A percentile compares a stretch with the other conserved stretches of the same genome.
Conservation (phyloP, 1,139 yeast species). For the Sugiyamaella castrensis region DNA sequence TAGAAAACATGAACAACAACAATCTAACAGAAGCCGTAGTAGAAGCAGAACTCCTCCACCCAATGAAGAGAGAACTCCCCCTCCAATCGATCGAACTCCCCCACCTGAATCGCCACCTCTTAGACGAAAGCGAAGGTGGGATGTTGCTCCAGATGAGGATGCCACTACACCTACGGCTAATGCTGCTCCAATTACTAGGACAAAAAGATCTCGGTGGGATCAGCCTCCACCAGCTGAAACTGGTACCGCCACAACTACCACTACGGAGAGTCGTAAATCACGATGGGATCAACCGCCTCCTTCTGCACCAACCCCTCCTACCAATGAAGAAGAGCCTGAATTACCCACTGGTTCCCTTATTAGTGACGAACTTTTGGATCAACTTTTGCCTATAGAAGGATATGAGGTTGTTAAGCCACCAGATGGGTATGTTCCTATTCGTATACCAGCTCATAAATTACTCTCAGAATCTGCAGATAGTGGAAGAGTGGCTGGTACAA, state of each 20-base stretch:
- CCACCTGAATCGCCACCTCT: constrained; percentile 24
- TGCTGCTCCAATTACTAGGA: neutral
- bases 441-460: constrained; percentile 27
- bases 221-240: constrained; percentile 9
- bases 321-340: constrained; percentile 28
- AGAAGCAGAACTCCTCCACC: neutral
- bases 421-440: constrained; percentile 42
- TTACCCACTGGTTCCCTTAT: constrained; percentile 37
- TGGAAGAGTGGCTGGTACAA: constrained; percentile 24
- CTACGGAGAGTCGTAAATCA: constrained; percentile 7
- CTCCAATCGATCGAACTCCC: constrained; percentile 20
- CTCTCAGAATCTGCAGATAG: constrained; percentile 14
- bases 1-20: constrained; percentile 15
- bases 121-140: constrained; percentile 36
- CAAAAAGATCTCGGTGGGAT: constrained; percentile 21
- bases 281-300: constrained; percentile 22
- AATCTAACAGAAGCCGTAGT: constrained; percentile 9
- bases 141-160: constrained; percentile 36
- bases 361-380: constrained; percentile 50
- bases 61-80: constrained; percentile 21
- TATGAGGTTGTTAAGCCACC: constrained; percentile 52
- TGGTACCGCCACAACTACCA: too few relatives aligned
- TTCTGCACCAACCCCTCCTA: constrained; percentile 18
- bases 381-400: constrained; percentile 53
- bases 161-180: constrained; percentile 19